Conservation (phyloP, 139 green algal species). For the Closterium sp. region DNA sequence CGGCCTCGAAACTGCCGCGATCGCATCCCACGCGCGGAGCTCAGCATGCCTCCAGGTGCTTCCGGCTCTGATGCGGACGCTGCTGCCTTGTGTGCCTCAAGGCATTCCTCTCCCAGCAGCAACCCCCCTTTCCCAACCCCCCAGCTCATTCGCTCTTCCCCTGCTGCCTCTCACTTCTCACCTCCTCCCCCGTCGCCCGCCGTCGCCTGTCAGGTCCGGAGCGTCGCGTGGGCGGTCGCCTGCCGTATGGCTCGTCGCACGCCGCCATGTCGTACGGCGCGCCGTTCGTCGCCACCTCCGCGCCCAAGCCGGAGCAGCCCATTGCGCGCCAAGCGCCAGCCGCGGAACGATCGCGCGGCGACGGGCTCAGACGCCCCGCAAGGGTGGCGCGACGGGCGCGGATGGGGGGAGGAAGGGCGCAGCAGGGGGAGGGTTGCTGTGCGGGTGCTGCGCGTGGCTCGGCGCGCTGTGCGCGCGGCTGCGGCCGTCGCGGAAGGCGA, state of each 20-base stretch:
- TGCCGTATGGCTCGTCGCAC: background rate
- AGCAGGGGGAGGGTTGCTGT: background rate
- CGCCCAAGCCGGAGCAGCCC: background rate
- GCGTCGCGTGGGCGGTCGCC: background rate
- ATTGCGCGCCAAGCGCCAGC: background rate
- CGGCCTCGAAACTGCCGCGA: too few species aligned
- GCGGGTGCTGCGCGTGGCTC: background rate
- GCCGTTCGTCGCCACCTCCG: background rate
- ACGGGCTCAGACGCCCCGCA: background rate
- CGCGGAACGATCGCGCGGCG: background rate
- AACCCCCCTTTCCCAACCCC: background rate
- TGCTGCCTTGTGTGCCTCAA: background rate
- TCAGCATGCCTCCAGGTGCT: background rate
- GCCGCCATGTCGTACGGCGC: background rate
- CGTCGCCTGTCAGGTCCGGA: background rate
- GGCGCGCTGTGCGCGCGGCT: background rate
- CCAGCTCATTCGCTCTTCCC: background rate
- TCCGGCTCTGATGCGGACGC: too few species aligned
- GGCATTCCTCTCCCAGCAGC: background rate
- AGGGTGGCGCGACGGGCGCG: too few species aligned
- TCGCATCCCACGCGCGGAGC: background rate
- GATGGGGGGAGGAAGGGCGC: background rate
- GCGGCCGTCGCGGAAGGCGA: background rate
- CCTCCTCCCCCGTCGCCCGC: too few species aligned
- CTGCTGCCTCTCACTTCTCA: too few species aligned